These are phyloP conservation scores for Fusarium newnesense DNA, from an alignment of 2,329 filamentous ascomycete species.

Conservation along the genomic window DNA sequence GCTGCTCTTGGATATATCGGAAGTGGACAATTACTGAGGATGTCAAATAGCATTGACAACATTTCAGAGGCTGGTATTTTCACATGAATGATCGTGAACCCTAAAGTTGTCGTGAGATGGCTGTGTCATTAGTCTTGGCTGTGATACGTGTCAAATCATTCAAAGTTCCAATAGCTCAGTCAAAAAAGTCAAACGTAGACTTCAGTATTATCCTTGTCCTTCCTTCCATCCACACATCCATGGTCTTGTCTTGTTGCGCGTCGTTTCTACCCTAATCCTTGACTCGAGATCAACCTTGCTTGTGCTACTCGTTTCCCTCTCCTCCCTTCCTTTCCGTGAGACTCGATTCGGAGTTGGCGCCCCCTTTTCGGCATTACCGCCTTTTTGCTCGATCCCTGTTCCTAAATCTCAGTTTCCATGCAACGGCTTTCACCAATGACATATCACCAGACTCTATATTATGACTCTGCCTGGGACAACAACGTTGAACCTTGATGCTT, in stretches of 20 bases:
- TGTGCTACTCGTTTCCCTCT: not conserved
- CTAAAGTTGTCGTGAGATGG: not conserved
- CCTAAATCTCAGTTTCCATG: too few species aligned
- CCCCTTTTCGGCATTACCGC: constrained; percentile 37
- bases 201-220: not conserved
- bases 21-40: not conserved
- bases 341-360: constrained; percentile 30
- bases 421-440: constrained; percentile 7
- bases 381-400: constrained; percentile 31
- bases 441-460: not conserved
- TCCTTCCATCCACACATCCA: constrained; percentile 4
- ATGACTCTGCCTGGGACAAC: not conserved
- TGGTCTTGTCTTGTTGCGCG: not conserved
- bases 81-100: not conserved
- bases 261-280: not conserved
- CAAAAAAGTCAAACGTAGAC: not conserved
- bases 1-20: not conserved
- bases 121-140: not conserved
- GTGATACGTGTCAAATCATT: not conserved
- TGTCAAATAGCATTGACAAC: constrained; percentile 20
- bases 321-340: too few species aligned
- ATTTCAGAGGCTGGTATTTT: not conserved
- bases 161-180: not conserved
- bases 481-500: not conserved
- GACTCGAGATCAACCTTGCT: not conserved